These are phyloP conservation scores for Tricholoma furcatifolium DNA, from an alignment of 768 basidiomycete genomes.

Conservation along the genomic window DNA sequence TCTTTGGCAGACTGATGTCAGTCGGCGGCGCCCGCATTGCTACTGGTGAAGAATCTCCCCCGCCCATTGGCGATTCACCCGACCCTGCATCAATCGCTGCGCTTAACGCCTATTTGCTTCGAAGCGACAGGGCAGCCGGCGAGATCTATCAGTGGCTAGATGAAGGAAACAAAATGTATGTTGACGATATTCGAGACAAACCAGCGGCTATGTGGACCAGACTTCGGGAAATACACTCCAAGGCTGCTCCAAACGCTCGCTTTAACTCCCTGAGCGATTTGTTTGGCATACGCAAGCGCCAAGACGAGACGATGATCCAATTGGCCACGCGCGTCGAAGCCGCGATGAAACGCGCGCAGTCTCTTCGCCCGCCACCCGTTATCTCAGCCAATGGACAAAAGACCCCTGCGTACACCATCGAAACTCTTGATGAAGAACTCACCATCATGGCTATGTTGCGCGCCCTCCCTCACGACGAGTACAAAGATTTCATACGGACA, in stretches of 20 bases:
- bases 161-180: too few species aligned
- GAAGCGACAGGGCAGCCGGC: too few species aligned
- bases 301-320: background rate
- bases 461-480: conserved; percentile 1
- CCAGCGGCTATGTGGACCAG: background rate
- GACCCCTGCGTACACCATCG: background rate
- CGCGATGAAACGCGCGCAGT: background rate
- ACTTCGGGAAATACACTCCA: background rate
- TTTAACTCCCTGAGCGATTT: background rate
- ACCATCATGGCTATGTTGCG: conserved; percentile 5
- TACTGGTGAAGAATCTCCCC: too few species aligned
- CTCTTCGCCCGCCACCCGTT: background rate
- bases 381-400: background rate
- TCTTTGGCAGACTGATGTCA: too few species aligned
- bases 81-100: too few species aligned
- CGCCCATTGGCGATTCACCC: too few species aligned
- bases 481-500: background rate
- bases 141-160: too few species aligned
- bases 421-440: conserved; percentile 1
- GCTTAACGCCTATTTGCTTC: too few species aligned
- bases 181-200: too few species aligned
- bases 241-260: background rate
- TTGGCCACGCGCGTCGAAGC: background rate
- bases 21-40: too few species aligned
- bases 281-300: background rate